Evolutionary conservation across 768 basidiomycete species (phyloP), one percentile per base, ranked within the genome.

Genomic region (Pleurotus ostreatus): DNA sequence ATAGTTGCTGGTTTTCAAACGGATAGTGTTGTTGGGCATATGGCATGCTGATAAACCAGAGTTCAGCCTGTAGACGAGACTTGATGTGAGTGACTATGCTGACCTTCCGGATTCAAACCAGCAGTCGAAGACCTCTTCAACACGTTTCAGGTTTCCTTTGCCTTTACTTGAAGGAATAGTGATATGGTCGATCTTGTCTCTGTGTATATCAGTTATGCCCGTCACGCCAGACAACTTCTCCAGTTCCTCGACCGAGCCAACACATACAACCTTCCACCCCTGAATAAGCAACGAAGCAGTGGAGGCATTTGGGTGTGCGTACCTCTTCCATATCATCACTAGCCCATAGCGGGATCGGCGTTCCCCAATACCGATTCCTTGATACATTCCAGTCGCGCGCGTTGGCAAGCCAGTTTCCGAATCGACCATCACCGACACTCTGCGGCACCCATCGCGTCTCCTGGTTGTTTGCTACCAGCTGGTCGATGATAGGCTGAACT

Each of bases 101-200:
- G 61, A 94, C 94, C 91, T 94, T 74, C 97, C 97, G 3, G 96
- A 98, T 74, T 99, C 97, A 67, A 99, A 99, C 97, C 97, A 99
- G 66, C 97, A 99, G 68, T 99, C 97, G 67, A 99, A 98, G 38
- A 99, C 94, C 70, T 98, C 97, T 58, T 97, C 92, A n/a, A 98
- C 80, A 48, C 97, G 86, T 71, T 81, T 91, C 20, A 99, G 74
- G 9, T 72, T 71, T 13, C 96, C 96, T 63, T 92, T 95, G 52
- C 95, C 96, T 68, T 83, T 73, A 67, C 86, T 76, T 16, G 94
- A 97, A 8, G 96, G 97, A 64, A 98, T 98, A 49, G 92, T 95
- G 74, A 99, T 91, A 66, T 92, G 85, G 68, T 98, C 95, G 64
- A 99, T 94, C 65, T 85, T 92, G 60, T 99, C 94, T 55, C 95